Percentiles rank a stretch among this genome's conserved stretches.
These are phyloP conservation scores for Coemansia sp. DNA, from an alignment of 192 early-diverging fungal species.

Conservation along the genomic window DNA sequence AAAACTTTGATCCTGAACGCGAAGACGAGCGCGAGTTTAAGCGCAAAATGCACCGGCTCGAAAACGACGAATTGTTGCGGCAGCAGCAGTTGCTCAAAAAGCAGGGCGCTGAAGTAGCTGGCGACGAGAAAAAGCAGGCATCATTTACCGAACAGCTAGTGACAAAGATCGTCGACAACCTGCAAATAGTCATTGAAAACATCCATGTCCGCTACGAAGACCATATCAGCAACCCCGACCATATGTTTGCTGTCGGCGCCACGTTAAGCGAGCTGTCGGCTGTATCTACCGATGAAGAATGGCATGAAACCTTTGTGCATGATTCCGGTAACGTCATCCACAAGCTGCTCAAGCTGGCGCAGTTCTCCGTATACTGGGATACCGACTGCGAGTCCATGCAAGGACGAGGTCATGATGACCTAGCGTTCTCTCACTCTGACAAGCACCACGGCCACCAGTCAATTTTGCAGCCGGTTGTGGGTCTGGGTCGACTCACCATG, in stretches of 20 bases:
- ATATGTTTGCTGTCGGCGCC: slow-evolving; percentile 83
- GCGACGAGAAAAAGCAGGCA: slow-evolving; percentile 69
- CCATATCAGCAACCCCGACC: slow-evolving; percentile 67
- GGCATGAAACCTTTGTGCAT: slow-evolving; percentile 78
- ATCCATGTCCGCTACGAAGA: slow-evolving; percentile 98
- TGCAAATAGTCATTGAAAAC: slow-evolving; percentile 92
- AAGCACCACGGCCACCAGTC: slow-evolving; percentile 59
- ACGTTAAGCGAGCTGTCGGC: slow-evolving; percentile 89
- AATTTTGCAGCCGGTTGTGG: slow-evolving; percentile 89
- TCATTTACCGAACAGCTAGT: slow-evolving; percentile 86
- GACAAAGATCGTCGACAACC: slow-evolving; percentile 93
- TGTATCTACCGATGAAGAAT: slow-evolving; percentile 82
- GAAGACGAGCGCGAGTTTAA: slow-evolving; percentile 74
- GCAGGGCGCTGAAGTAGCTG: slow-evolving; percentile 12
- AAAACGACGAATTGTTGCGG: slow-evolving; percentile 45
- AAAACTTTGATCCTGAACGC: slow-evolving; percentile 80
- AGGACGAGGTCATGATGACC: slow-evolving; percentile 54
- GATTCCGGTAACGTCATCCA: slow-evolving; percentile 75
- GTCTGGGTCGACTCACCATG: slow-evolving; percentile 73
- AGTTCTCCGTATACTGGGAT: slow-evolving; percentile 86
- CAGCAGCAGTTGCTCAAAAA: slow-evolving; percentile 33
- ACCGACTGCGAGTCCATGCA: slow-evolving; percentile 65
- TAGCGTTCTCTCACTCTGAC: slow-evolving; percentile 14
- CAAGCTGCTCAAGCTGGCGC: slow-evolving; percentile 76
- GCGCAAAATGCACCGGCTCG: slow-evolving; percentile 79